A percentile compares a stretch with the other conserved stretches of the same genome.
Conservation (phyloP, 2,329 filamentous ascomycete species). For the Aspergillus tamarii region DNA sequence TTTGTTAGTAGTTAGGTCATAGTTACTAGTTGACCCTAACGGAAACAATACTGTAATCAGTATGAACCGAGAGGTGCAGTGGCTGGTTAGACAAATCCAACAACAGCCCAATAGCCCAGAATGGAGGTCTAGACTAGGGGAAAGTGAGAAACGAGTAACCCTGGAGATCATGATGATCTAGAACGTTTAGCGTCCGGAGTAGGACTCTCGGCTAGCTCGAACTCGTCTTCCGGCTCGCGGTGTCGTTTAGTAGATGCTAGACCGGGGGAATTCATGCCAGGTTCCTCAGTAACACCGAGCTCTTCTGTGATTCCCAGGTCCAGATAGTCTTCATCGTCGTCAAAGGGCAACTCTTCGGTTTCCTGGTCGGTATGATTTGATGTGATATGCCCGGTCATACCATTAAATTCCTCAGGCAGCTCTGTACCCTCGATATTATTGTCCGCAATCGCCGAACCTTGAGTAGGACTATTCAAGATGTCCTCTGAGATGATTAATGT, state of each 20-base stretch:
- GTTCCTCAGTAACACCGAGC: slow-evolving; percentile 24
- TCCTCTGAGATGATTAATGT: slow-evolving; percentile 38
- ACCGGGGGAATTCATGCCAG: slow-evolving; percentile 25
- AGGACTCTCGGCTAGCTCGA: slow-evolving; percentile 29
- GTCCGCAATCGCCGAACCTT: slow-evolving; percentile 15
- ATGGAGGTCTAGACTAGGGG: neutral
- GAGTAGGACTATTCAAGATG: slow-evolving; percentile 31
- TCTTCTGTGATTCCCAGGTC: slow-evolving; percentile 35
- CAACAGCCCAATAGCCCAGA: slow-evolving; percentile 1
- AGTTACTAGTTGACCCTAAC: neutral
- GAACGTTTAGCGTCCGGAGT: slow-evolving; percentile 56
- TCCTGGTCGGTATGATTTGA: slow-evolving; percentile 18
- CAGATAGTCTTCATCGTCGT: slow-evolving; percentile 43
- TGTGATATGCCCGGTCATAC: slow-evolving; percentile 22
- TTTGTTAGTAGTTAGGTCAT: slow-evolving; percentile 2
- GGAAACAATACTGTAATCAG: neutral
- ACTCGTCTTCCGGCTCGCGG: slow-evolving; percentile 41
- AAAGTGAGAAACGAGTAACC: neutral
- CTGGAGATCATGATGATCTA: slow-evolving; percentile 46
- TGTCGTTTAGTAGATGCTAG: slow-evolving; percentile 36
- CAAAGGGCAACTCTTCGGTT: slow-evolving; percentile 29
- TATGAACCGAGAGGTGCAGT: neutral
- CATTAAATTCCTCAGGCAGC: slow-evolving; percentile 20
- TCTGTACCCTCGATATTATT: slow-evolving; percentile 17
- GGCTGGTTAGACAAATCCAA: neutral